A percentile compares a stretch with the other conserved stretches of the same genome.
These are phyloP conservation scores for Botrytis paeoniae DNA, from an alignment of 2,329 filamentous ascomycete species.

Conservation along the genomic window DNA sequence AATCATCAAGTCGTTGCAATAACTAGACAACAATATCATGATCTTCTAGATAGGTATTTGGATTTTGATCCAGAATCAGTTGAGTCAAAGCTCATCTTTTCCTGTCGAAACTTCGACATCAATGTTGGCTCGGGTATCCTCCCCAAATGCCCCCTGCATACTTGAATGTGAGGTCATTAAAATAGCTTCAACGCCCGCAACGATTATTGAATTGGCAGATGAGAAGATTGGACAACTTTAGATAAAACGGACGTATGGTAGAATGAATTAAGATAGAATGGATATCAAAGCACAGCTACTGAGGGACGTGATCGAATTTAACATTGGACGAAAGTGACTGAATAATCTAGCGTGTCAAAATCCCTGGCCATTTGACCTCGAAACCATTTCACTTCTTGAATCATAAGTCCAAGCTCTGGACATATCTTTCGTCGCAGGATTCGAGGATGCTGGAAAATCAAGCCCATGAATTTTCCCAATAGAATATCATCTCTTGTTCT, in stretches of 20 bases:
- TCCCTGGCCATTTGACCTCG: not conserved
- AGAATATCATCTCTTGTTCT: not conserved
- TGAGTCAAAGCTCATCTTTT: not conserved
- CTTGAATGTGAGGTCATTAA: constrained; percentile 15
- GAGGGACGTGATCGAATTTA: no score
- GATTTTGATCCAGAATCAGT: not conserved
- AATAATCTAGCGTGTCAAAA: not conserved
- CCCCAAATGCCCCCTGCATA: constrained; percentile 15
- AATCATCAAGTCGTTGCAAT: fast-evolving
- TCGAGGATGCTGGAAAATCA: no score
- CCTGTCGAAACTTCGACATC: constrained; percentile 7
- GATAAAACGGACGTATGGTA: not conserved
- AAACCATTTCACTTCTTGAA: not conserved
- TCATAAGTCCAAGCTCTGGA: not conserved
- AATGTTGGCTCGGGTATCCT: constrained; percentile 2
- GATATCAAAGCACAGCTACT: no score
- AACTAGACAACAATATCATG: fast-evolving
- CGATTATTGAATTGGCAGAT: not conserved
- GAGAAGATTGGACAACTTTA: not conserved
- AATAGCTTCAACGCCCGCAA: constrained; percentile 1
- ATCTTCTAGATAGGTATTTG: not conserved
- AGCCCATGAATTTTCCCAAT: fast-evolving
- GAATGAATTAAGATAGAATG: not conserved
- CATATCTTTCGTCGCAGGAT: no score
- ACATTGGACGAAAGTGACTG: not conserved